A percentile compares a stretch with the other conserved stretches of the same genome.
Conservation (phyloP, 306 rosid genomes). For the Vigna nakashimae region DNA sequence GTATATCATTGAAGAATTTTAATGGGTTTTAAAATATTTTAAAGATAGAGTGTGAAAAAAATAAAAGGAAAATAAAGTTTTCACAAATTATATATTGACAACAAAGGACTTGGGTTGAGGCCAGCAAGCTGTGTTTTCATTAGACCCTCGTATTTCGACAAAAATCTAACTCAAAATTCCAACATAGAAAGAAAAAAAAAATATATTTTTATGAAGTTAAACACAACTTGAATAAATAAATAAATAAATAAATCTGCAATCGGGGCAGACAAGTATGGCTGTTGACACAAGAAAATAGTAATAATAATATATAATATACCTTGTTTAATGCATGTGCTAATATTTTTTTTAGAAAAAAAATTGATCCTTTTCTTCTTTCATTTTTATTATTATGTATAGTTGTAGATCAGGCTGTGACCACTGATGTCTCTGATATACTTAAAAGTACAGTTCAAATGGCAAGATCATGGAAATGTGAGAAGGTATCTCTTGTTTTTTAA, state of each 20-base stretch:
- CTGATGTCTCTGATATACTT: background rate
- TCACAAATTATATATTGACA: slow-evolving; percentile 5
- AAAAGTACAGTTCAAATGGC: slow-evolving; percentile 2
- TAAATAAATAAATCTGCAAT: background rate
- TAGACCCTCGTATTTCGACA: slow-evolving; percentile 19
- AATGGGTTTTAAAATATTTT: background rate
- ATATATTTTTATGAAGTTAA: background rate
- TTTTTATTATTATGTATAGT: background rate
- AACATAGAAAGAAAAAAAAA: background rate
- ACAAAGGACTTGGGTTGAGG: background rate
- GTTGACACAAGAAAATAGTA: background rate
- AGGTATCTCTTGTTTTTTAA: slow-evolving; percentile 4
- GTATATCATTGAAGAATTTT: no score
- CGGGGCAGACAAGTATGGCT: background rate
- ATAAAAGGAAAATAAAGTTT: background rate
- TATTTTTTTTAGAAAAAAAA: background rate
- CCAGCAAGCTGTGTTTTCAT: slow-evolving; percentile 35
- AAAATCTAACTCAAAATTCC: slow-evolving; percentile 38
- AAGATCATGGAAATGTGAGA: slow-evolving; percentile 20
- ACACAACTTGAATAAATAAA: background rate
- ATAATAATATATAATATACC: background rate
- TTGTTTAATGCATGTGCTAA: background rate
- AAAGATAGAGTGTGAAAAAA: background rate
- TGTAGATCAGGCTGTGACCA: slow-evolving; percentile 3
- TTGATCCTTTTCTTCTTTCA: background rate